Conservation (phyloP, 345 rosid species). For the Fremontodendron californicum region DNA sequence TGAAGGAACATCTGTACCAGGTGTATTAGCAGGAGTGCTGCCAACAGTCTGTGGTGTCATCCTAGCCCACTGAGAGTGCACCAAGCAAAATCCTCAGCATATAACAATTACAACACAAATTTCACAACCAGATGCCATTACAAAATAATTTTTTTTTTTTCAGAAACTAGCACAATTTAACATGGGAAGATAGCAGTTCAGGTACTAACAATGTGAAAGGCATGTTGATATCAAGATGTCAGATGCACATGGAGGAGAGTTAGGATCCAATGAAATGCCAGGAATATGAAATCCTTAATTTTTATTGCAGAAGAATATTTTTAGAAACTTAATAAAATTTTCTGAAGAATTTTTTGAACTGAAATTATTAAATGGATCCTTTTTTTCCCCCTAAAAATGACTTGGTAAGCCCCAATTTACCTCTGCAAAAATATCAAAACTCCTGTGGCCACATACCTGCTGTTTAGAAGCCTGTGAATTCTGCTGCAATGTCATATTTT, state of each 20-base stretch:
- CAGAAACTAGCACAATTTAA: background rate
- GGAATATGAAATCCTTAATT: background rate
- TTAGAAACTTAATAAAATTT: background rate
- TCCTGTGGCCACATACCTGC: conserved; percentile 46
- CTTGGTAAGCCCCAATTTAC: background rate
- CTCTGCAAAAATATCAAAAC: background rate
- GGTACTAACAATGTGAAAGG: background rate
- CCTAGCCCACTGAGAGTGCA: conserved; percentile 59
- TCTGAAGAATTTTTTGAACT: background rate
- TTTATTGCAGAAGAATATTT: background rate
- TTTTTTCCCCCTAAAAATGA: background rate
- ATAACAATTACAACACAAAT: conserved; percentile 11
- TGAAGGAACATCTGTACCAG: conserved; percentile 43
- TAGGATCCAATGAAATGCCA: background rate
- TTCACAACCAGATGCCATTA: background rate
- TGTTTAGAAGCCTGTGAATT: conserved; percentile 54
- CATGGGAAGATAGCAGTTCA: background rate
- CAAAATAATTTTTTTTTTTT: background rate
- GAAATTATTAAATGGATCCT: background rate
- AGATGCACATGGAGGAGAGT: background rate
- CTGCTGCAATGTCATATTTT: conserved; percentile 45
- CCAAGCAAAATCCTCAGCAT: conserved; percentile 17
- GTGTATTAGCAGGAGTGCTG: conserved; percentile 39
- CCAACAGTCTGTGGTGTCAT: conserved; percentile 38
- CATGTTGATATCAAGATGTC: background rate